Conservation (phyloP, 2,329 filamentous ascomycete species). For the Bipolaris victoriae region DNA sequence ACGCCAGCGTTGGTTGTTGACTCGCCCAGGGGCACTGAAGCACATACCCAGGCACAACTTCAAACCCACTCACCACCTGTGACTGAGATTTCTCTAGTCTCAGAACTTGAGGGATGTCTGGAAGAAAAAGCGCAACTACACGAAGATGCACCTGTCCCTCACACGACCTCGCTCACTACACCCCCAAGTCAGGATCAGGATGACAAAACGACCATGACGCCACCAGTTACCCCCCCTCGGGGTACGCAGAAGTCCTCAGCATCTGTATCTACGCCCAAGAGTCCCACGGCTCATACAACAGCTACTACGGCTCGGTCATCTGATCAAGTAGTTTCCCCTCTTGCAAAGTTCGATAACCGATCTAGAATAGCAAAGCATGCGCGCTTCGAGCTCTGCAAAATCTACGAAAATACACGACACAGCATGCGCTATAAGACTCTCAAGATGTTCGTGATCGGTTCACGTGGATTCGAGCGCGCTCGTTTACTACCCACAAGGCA, state of each 20-base stretch:
- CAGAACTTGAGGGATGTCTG: background rate
- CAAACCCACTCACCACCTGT: background rate
- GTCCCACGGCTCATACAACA: background rate
- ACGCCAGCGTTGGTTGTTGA: background rate
- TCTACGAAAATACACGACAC: conserved; percentile 17
- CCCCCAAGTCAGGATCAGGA: background rate
- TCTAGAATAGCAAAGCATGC: background rate
- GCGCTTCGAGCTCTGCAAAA: conserved; percentile 5
- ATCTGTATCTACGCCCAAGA: background rate
- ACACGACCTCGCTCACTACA: background rate
- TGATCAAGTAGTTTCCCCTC: background rate
- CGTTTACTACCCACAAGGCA: conserved; percentile 17
- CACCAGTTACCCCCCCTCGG: background rate
- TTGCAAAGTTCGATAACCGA: background rate
- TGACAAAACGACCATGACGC: background rate
- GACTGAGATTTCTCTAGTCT: background rate
- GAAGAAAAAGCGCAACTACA: background rate
- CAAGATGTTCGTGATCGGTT: conserved; percentile 15
- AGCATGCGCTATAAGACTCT: conserved; percentile 5
- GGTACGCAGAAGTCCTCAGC: background rate
- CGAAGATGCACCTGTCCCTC: background rate
- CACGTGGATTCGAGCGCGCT: conserved; percentile 24
- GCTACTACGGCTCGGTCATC: background rate
- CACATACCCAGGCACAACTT: background rate
- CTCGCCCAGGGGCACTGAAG: background rate